These are phyloP conservation scores for Imleria badia DNA, from an alignment of 768 basidiomycete genomes.

Conservation along the genomic window DNA sequence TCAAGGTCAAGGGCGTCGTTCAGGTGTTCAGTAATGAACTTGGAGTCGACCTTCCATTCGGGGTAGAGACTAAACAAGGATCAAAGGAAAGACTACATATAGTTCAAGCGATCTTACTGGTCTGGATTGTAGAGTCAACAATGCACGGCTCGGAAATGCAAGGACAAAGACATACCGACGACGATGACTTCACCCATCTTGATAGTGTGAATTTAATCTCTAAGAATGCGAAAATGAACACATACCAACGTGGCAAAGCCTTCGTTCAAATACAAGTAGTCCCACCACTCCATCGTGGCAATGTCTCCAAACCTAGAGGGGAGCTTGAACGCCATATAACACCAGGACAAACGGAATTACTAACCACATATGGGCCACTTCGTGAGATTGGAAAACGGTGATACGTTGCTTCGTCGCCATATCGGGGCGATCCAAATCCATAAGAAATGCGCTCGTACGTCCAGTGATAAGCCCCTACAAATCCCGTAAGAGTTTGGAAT, in stretches of 20 bases:
- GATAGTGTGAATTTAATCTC: conserved; percentile 2
- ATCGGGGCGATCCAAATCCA: conserved; percentile 75
- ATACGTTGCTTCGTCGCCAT: conserved; percentile 77
- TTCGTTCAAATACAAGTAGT: conserved; percentile 81
- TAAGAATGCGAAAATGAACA: conserved; percentile 2
- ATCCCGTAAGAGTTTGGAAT: conserved; percentile 2
- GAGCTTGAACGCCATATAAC: conserved; percentile 10
- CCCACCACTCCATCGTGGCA: conserved; percentile 94
- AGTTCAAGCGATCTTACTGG: conserved; percentile 42
- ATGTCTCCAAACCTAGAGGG: conserved; percentile 79
- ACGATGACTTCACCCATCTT: conserved; percentile 90
- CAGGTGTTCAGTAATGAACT: conserved; percentile 79
- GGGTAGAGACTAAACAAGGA: conserved; percentile 59
- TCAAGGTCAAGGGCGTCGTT: conserved; percentile 80
- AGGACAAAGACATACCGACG: conserved; percentile 46
- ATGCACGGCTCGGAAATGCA: neutral
- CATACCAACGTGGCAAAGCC: conserved; percentile 84
- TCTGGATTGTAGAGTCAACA: conserved; percentile 38
- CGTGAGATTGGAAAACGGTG: conserved; percentile 77
- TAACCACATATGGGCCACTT: conserved; percentile 82
- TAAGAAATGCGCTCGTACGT: conserved; percentile 74
- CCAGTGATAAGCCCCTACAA: conserved; percentile 84
- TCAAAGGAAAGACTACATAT: neutral
- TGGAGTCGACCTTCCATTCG: conserved; percentile 81
- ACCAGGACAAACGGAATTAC: conserved; percentile 11